A percentile compares a stretch with the other conserved stretches of the same genome.
These are phyloP conservation scores for Citrus medica DNA, from an alignment of 345 rosid species.

Conservation along the genomic window DNA sequence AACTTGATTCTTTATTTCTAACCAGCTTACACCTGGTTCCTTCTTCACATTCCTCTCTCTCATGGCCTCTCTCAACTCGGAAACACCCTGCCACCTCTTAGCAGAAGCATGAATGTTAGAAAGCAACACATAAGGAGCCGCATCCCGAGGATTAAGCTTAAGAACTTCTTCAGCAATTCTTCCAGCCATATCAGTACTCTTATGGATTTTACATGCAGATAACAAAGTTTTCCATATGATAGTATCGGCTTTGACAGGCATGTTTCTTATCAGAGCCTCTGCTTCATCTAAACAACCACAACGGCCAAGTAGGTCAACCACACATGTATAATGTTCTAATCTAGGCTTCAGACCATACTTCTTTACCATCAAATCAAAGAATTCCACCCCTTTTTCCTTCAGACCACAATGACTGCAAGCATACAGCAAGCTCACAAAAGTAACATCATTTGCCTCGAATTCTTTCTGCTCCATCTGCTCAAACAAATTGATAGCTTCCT, in stretches of 20 bases:
- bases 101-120: conserved; percentile 64
- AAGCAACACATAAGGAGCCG: conserved; percentile 68
- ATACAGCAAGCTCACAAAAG: conserved; percentile 68
- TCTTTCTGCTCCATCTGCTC: conserved; percentile 42
- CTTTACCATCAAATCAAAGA: conserved; percentile 51
- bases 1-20: conserved; percentile 58
- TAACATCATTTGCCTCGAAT: conserved; percentile 48
- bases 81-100: conserved; percentile 62
- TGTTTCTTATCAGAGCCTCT: conserved; percentile 57
- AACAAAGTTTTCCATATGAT: conserved; percentile 80
- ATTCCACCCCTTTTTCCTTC: conserved; percentile 57
- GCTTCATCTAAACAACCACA: conserved; percentile 65
- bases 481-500: conserved; percentile 58
- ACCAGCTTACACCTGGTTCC: conserved; percentile 77
- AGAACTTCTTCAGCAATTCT: conserved; percentile 55
- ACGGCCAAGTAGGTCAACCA: conserved; percentile 73
- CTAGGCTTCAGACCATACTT: conserved; percentile 48
- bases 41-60: conserved; percentile 66
- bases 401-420: conserved; percentile 83
- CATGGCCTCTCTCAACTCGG: conserved; percentile 59
- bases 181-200: conserved; percentile 53
- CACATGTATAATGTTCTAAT: conserved; percentile 60
- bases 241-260: conserved; percentile 62
- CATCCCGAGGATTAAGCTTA: conserved; percentile 57
- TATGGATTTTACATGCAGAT: conserved; percentile 69